These are phyloP conservation scores for Conoideocrella luteorostrata DNA, from an alignment of 2,329 filamentous ascomycete genomes.

Conservation along the genomic window DNA sequence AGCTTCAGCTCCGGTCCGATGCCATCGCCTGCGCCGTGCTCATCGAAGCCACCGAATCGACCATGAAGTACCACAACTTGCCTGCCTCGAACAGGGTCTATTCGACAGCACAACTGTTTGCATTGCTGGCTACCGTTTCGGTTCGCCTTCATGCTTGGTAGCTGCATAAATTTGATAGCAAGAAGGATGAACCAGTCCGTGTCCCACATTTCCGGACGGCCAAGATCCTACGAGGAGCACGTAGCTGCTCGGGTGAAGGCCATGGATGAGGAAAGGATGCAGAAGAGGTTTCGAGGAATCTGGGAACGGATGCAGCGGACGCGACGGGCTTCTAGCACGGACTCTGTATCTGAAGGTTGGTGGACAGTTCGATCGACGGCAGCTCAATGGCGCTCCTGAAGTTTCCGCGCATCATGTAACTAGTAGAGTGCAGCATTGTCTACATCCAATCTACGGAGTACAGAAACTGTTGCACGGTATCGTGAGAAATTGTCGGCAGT, in stretches of 20 bases:
- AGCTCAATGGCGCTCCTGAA: no score
- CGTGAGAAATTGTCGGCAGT: no score
- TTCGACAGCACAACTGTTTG: background rate
- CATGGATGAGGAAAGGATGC: background rate
- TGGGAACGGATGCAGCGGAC: no score
- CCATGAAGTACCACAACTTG: background rate
- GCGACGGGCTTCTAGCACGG: no score
- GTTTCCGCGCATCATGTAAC: no score
- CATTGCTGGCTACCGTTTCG: background rate
- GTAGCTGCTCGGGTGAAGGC: background rate
- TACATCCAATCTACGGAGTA: no score
- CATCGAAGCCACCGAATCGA: background rate
- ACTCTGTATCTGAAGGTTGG: no score
- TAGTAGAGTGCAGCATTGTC: no score
- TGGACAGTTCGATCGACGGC: no score
- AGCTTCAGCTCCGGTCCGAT: background rate
- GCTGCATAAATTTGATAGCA: background rate
- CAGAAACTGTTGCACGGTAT: no score
- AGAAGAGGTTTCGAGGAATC: no score
- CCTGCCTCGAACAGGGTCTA: background rate
- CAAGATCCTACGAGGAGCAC: background rate
- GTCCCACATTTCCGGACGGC: background rate
- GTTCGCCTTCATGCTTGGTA: background rate
- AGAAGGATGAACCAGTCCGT: background rate
- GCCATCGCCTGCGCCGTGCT: background rate